These are phyloP conservation scores for Botryotinia globosa DNA, from an alignment of 2,329 filamentous ascomycete species.

Conservation along the genomic window DNA sequence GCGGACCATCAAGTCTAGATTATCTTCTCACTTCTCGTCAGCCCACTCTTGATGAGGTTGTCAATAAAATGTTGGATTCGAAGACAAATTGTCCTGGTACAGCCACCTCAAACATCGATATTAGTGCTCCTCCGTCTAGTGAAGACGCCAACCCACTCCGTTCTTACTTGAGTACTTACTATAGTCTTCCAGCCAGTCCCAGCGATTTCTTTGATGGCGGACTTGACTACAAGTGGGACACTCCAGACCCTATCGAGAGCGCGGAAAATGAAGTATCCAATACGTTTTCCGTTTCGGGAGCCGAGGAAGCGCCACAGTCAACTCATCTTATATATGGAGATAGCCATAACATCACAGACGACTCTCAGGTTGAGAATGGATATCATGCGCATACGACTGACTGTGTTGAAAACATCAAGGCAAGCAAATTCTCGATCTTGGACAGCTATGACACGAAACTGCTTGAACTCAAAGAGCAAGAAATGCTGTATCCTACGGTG, in stretches of 20 bases:
- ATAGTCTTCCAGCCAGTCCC: conserved; percentile 42
- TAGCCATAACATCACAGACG: neutral
- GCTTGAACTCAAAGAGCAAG: neutral
- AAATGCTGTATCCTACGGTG: conserved; percentile 6
- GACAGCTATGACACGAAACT: neutral
- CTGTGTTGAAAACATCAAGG: neutral
- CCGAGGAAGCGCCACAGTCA: neutral
- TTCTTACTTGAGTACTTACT: conserved; percentile 9
- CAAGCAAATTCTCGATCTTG: neutral
- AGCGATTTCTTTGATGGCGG: conserved; percentile 48
- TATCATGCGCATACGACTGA: conserved; percentile 5
- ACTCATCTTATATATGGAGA: neutral
- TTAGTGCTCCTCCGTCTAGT: neutral
- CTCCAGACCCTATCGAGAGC: neutral
- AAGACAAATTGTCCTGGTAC: conserved; percentile 1
- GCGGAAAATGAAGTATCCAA: neutral
- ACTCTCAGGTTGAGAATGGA: neutral
- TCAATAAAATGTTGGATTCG: neutral
- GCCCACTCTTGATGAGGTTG: conserved; percentile 14
- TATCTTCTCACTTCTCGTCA: conserved; percentile 17
- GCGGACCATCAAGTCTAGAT: conserved; percentile 25
- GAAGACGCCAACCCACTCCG: conserved; percentile 11
- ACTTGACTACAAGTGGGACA: conserved; percentile 43
- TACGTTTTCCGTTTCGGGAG: neutral
- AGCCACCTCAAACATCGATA: neutral